Evolutionary conservation across 768 basidiomycete species (phyloP).

Genomic region (Boletus reticuloceps): DNA sequence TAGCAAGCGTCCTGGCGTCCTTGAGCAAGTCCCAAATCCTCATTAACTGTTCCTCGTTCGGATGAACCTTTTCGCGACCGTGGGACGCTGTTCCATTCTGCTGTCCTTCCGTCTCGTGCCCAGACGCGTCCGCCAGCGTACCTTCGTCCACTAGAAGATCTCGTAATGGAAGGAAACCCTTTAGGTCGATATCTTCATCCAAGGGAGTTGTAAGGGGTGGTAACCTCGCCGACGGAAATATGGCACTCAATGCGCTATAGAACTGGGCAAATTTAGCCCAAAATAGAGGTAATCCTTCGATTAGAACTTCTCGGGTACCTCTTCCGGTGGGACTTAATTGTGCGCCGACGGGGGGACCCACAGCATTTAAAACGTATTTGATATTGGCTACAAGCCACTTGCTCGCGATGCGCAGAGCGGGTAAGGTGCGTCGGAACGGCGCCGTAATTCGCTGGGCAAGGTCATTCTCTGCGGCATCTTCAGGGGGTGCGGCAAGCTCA

Average conservation of each 20-base stretch:
- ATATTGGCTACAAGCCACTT: constrained; percentile 86
- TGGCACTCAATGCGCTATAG: constrained; percentile 50
- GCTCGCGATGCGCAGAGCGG: constrained; percentile 80
- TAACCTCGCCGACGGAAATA: constrained; percentile 68
- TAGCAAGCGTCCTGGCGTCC: constrained; percentile 62
- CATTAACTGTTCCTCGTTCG: constrained; percentile 96
- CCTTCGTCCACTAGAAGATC: constrained; percentile 45
- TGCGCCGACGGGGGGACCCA: constrained; percentile 28
- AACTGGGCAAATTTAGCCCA: constrained; percentile 75
- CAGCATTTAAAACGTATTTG: constrained; percentile 57
- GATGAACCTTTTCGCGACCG: constrained; percentile 58
- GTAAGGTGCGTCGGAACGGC: constrained; percentile 78
- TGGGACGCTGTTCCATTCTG: constrained; percentile 26
- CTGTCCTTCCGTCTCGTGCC: constrained; percentile 21
- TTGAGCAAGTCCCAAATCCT: constrained; percentile 80
- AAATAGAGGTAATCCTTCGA: constrained; percentile 47
- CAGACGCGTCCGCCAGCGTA: constrained; percentile 4
- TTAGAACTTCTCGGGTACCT: constrained; percentile 23
- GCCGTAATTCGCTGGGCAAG: constrained; percentile 85
- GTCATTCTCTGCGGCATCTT: constrained; percentile 54
- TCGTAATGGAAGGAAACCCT: constrained; percentile 82
- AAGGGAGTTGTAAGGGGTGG: constrained; percentile 59
- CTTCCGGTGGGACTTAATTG: constrained; percentile 7
- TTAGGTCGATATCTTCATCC: constrained; percentile 89
- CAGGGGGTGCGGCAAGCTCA: constrained; percentile 55